phyloP scores from a whole-genome alignment of 768 basidiomycete species.

The Russula lepida region DNA sequence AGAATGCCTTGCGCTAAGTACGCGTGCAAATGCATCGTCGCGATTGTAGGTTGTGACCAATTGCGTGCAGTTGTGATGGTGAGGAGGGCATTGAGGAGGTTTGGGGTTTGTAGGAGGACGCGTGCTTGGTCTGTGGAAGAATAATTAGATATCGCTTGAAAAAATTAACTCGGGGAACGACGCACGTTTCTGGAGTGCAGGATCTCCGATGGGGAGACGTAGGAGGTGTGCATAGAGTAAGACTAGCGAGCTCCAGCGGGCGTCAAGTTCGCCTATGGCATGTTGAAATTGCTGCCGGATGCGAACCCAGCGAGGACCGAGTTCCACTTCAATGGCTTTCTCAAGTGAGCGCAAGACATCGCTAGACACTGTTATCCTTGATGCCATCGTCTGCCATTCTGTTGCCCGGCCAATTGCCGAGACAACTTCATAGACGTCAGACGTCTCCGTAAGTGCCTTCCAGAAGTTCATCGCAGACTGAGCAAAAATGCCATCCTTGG shows the following conservation, averaged over 20 bases:
- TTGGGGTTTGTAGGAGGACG: slow-evolving; percentile 63
- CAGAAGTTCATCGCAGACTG: slow-evolving; percentile 82
- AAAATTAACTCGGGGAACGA: not conserved
- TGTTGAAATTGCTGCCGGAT: slow-evolving; percentile 36
- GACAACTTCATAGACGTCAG: slow-evolving; percentile 62
- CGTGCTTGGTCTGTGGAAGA: slow-evolving; percentile 51
- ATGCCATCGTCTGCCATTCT: slow-evolving; percentile 43
- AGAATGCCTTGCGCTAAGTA: slow-evolving; percentile 77
- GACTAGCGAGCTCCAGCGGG: slow-evolving; percentile 49
- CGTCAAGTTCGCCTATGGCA: slow-evolving; percentile 28
- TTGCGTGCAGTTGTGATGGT: slow-evolving; percentile 78
- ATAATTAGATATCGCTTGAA: not conserved
- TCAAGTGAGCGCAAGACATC: slow-evolving; percentile 42
- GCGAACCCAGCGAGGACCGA: slow-evolving; percentile 48
- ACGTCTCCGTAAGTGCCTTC: slow-evolving; percentile 75
- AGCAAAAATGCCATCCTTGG: slow-evolving; percentile 85
- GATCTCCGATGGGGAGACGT: slow-evolving; percentile 46
- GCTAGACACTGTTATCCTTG: slow-evolving; percentile 24
- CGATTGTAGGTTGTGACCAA: slow-evolving; percentile 77
- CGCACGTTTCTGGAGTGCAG: slow-evolving; percentile 54
- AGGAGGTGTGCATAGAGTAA: slow-evolving; percentile 83
- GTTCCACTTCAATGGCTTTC: slow-evolving; percentile 38
- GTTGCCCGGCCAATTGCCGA: slow-evolving; percentile 60
- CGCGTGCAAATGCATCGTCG: slow-evolving; percentile 75
- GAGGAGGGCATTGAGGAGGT: slow-evolving; percentile 70